These are phyloP conservation scores for Beauveria caledonica DNA, from an alignment of 2,329 filamentous ascomycete genomes.

Conservation along the genomic window DNA sequence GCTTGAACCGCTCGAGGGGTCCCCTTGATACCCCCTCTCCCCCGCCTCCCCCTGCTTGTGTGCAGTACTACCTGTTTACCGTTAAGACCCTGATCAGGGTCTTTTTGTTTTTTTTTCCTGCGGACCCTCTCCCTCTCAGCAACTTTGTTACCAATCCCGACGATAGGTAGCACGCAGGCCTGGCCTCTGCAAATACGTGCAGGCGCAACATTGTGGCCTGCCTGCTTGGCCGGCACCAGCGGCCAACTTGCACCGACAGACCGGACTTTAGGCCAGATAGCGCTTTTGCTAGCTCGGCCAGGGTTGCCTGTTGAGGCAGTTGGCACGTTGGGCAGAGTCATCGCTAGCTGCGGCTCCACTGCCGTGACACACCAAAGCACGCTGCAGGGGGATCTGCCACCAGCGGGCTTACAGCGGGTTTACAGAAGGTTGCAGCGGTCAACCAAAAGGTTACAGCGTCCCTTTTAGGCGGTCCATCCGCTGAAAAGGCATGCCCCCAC, in stretches of 20 bases:
- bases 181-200: background rate
- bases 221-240: background rate
- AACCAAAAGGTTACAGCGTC: background rate
- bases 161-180: background rate
- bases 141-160: background rate
- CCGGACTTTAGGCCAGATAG: background rate
- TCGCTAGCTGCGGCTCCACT: background rate
- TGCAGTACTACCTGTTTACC: background rate
- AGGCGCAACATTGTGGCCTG: background rate
- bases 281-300: background rate
- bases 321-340: background rate
- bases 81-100: constrained; percentile 5
- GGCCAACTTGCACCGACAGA: background rate
- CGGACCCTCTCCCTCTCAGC: background rate
- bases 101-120: background rate
- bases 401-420: background rate
- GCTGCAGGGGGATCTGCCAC: background rate
- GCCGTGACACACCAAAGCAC: background rate
- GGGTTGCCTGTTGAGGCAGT: constrained; percentile 2
- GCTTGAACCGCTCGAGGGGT: background rate
- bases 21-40: background rate
- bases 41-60: background rate
- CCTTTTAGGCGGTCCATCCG: background rate
- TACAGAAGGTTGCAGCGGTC: background rate
- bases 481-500: background rate